Conservation (phyloP, 2,329 filamentous ascomycete species). For the Sporothrix sp. region DNA sequence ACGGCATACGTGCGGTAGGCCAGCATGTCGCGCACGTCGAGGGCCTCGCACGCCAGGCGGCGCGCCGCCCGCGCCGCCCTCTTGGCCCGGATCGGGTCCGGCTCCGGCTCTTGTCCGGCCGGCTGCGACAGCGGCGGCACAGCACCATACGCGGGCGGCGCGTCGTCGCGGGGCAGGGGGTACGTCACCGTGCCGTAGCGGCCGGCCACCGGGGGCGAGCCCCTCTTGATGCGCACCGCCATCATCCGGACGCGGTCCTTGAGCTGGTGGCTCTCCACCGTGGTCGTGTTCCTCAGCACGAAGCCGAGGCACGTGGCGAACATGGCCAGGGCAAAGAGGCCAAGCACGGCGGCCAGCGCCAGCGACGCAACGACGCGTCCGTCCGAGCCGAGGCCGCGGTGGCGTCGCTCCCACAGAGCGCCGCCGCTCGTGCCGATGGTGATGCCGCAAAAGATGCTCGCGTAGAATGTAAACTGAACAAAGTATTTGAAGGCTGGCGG, state of each 20-base stretch:
- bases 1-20: slow-evolving; percentile 68
- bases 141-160: not conserved
- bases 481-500: slow-evolving; percentile 75
- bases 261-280: slow-evolving; percentile 65
- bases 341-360: slow-evolving; percentile 61
- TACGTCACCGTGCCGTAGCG: slow-evolving; percentile 31
- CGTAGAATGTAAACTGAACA: slow-evolving; percentile 73
- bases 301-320: slow-evolving; percentile 60
- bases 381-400: slow-evolving; percentile 39
- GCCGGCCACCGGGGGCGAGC: slow-evolving; percentile 38
- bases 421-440: slow-evolving; percentile 54
- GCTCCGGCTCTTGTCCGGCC: not conserved
- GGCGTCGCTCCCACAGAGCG: slow-evolving; percentile 2
- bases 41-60: slow-evolving; percentile 11
- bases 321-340: slow-evolving; percentile 75
- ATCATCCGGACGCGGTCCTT: slow-evolving; percentile 57
- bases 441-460: slow-evolving; percentile 55
- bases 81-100: slow-evolving; percentile 1
- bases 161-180: slow-evolving; percentile 16
- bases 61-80: slow-evolving; percentile 7
- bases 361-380: slow-evolving; percentile 51
- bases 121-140: not conserved
- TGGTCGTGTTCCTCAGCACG: slow-evolving; percentile 65
- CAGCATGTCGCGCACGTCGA: slow-evolving; percentile 30
- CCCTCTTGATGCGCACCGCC: slow-evolving; percentile 58